Percentiles rank a stretch among this genome's conserved stretches.
These are phyloP conservation scores for Psilocybe subaeruginosa DNA, from an alignment of 768 basidiomycete genomes.

Conservation along the genomic window DNA sequence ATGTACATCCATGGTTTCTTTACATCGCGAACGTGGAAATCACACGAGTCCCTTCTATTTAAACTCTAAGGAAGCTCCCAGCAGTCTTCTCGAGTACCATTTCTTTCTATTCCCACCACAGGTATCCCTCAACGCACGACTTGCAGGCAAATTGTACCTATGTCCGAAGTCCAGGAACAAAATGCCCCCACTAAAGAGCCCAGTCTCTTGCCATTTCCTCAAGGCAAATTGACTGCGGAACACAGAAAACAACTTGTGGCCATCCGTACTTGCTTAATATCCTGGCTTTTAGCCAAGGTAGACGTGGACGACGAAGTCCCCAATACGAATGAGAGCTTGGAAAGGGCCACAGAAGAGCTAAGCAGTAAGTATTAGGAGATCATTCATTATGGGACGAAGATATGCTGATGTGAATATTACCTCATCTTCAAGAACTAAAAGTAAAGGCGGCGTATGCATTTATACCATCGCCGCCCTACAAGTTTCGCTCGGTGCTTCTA, in stretches of 20 bases:
- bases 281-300: conserved; percentile 17
- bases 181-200: conserved; percentile 2
- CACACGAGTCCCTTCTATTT: conserved; percentile 1
- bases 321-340: conserved; percentile 15
- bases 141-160: background rate
- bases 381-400: background rate
- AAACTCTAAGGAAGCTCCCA: background rate
- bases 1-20: background rate
- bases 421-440: conserved; percentile 14
- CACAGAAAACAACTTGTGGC: conserved; percentile 19
- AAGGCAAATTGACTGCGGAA: conserved; percentile 16
- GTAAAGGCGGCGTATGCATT: conserved; percentile 23
- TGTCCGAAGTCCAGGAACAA: background rate
- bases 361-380: conserved; percentile 10
- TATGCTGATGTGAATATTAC: background rate
- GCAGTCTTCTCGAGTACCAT: background rate
- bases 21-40: background rate
- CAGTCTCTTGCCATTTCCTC: conserved; percentile 17
- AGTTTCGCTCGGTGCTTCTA: conserved; percentile 20
- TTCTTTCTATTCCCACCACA: background rate
- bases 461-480: conserved; percentile 21
- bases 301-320: conserved; percentile 17
- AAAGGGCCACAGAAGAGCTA: conserved; percentile 18
- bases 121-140: too few species aligned
- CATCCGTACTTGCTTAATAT: conserved; percentile 20